phyloP scores from a whole-genome alignment of 179 eudicot species.

The Corrigiola litoralis region DNA sequence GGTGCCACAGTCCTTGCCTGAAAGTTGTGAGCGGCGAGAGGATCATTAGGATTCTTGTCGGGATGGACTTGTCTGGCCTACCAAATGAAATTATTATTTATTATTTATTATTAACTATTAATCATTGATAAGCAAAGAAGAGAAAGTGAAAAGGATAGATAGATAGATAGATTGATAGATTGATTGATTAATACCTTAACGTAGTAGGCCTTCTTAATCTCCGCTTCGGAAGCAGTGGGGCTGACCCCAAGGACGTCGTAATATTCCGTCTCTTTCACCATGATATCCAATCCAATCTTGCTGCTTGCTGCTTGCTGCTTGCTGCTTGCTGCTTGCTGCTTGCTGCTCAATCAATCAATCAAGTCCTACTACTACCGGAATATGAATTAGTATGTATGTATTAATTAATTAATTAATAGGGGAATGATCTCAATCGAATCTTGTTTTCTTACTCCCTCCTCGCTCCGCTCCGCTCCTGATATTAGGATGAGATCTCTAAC shows the following conservation, averaged over 20 bases:
- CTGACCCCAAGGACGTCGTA: constrained; percentile 85
- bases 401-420: no score
- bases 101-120: no score
- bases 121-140: not conserved
- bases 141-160: not conserved
- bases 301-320: no score
- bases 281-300: no score
- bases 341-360: no score
- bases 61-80: constrained; percentile 99
- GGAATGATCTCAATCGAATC: no score
- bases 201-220: constrained; percentile 92
- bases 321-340: no score
- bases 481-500: no score
- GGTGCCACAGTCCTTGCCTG: constrained; percentile 53
- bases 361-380: no score
- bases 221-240: constrained; percentile 85
- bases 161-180: not conserved
- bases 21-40: constrained; percentile 91
- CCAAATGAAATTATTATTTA: not conserved
- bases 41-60: constrained; percentile 93
- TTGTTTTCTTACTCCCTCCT: no score
- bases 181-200: constrained; percentile 47
- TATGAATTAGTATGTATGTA: no score
- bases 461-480: no score
- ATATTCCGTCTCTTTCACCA: constrained; percentile 95